Conservation (phyloP, 2,329 filamentous ascomycete species). For the Trichoderma polysporum region DNA sequence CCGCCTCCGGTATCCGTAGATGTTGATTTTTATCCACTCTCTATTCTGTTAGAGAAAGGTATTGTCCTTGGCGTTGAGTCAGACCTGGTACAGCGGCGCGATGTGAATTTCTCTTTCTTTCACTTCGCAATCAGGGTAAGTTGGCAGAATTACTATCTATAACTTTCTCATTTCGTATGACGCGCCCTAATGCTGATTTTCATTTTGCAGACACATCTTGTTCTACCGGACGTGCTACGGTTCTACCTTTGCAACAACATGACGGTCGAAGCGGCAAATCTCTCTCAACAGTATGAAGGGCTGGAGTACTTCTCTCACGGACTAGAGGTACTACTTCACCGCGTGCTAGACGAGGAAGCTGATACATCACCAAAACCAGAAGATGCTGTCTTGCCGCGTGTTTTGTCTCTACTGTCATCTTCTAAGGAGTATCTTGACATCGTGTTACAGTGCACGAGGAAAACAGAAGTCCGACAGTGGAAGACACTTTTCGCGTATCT, state of each 20-base stretch:
- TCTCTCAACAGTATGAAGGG: conserved; percentile 82
- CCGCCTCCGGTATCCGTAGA: conserved; percentile 73
- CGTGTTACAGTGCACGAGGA: conserved; percentile 93
- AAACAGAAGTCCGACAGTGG: conserved; percentile 95
- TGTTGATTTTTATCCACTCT: conserved; percentile 94
- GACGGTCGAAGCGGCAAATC: conserved; percentile 73
- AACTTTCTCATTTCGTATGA: background rate
- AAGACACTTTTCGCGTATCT: conserved; percentile 88
- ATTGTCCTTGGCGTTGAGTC: conserved; percentile 89
- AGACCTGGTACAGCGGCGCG: conserved; percentile 87
- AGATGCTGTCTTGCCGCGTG: conserved; percentile 62
- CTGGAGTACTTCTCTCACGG: conserved; percentile 92
- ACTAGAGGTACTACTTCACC: conserved; percentile 86
- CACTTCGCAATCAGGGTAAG: conserved; percentile 83
- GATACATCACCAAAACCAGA: conserved; percentile 66
- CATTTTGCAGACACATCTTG: conserved; percentile 73
- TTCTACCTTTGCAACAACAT: conserved; percentile 75
- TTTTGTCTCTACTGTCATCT: conserved; percentile 65
- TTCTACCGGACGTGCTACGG: conserved; percentile 83
- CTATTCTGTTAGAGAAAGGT: conserved; percentile 82
- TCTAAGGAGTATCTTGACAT: conserved; percentile 90
- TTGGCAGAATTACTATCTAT: conserved; percentile 18
- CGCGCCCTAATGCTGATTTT: background rate
- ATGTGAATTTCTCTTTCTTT: conserved; percentile 87
- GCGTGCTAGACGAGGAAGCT: conserved; percentile 92